phyloP scores from a whole-genome alignment of 208 protist genomes.

The Herpetomonas tarakana region DNA sequence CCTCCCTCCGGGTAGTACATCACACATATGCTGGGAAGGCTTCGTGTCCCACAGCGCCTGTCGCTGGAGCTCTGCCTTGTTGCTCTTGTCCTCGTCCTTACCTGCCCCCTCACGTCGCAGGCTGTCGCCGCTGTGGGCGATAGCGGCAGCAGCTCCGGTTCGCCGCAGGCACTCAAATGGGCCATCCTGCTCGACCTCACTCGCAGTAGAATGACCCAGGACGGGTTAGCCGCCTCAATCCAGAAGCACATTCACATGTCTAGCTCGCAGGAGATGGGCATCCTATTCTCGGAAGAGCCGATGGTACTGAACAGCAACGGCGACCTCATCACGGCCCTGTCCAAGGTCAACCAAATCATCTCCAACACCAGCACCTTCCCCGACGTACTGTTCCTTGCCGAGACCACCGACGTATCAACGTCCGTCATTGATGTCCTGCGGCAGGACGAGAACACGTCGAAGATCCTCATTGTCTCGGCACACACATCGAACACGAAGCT shows the following conservation, averaged over 20 bases:
- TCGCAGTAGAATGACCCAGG: constrained; percentile 30
- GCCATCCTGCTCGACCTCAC: constrained; percentile 57
- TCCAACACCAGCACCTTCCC: constrained; percentile 25
- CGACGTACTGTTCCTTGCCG: constrained; percentile 67
- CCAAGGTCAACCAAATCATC: constrained; percentile 36
- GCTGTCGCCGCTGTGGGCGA: no score
- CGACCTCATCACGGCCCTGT: constrained; percentile 52
- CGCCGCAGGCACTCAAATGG: no score
- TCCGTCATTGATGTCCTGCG: constrained; percentile 61
- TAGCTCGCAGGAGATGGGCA: constrained; percentile 3
- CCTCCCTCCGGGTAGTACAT: no score
- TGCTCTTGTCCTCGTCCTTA: no score
- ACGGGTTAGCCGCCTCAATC: constrained; percentile 26
- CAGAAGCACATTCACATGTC: constrained; percentile 14
- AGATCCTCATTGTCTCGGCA: constrained; percentile 60
- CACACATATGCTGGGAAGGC: no score
- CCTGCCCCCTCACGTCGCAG: no score
- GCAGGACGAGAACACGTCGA: constrained; percentile 24
- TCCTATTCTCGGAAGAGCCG: constrained; percentile 29
- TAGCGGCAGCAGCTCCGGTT: no score
- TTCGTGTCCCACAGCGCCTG: no score
- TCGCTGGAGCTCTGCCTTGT: no score
- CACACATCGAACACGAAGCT: constrained; percentile 57
- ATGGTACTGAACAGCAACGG: constrained; percentile 59
- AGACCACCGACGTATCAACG: constrained; percentile 58